phyloP scores from a whole-genome alignment of 306 rosid genomes.

The Casuarina glauca region DNA sequence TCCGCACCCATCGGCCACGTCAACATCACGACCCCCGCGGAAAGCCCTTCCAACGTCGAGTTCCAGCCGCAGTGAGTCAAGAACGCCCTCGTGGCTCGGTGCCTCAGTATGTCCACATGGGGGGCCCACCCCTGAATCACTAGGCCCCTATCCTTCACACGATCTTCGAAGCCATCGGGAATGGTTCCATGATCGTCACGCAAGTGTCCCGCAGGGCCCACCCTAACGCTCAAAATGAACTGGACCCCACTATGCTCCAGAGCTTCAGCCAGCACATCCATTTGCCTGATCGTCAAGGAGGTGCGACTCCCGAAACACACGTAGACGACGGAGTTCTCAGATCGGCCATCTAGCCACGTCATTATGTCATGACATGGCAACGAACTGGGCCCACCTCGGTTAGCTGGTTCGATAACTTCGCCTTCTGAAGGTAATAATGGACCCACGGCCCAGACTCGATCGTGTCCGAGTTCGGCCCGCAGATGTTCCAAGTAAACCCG shows the following conservation, averaged over 20 bases:
- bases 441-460: conserved; percentile 50
- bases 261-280: neutral
- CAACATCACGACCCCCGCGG: conserved; percentile 43
- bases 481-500: conserved; percentile 30
- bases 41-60: conserved; percentile 46
- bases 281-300: neutral
- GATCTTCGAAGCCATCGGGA: conserved; percentile 25
- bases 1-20: conserved; percentile 63
- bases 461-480: conserved; percentile 28
- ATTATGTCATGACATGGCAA: neutral
- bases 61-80: conserved; percentile 64
- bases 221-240: conserved; percentile 2
- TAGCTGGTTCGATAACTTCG: too few species aligned
- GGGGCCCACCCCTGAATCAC: conserved; percentile 58
- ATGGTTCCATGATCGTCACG: neutral
- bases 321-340: neutral
- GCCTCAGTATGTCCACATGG: conserved; percentile 38
- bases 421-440: conserved; percentile 25
- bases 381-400: neutral
- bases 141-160: conserved; percentile 28
- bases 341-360: neutral
- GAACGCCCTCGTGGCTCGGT: conserved; percentile 45
- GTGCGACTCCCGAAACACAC: conserved; percentile 4
- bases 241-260: neutral
- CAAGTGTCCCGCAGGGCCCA: neutral